phyloP scores from a whole-genome alignment of 2,329 filamentous ascomycete species.

The Exophiala dermatitidis region DNA sequence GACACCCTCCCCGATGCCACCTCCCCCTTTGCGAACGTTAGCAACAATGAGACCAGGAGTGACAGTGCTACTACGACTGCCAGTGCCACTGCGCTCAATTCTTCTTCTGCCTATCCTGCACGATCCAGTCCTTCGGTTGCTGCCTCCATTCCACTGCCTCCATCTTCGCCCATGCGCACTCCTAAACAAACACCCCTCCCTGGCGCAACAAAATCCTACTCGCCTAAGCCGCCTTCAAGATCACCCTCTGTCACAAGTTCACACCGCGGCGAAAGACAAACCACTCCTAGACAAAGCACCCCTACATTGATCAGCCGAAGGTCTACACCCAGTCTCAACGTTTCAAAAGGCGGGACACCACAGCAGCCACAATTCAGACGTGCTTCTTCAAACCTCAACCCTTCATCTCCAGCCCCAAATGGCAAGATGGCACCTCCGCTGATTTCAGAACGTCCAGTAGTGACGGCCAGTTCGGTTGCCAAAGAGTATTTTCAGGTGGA shows the following conservation, averaged over 20 bases:
- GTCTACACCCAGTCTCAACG: constrained; percentile 23
- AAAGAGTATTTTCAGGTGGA: constrained; percentile 63
- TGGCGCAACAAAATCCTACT: constrained; percentile 15
- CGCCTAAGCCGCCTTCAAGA: constrained; percentile 15
- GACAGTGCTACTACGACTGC: neutral
- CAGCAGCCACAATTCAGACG: constrained; percentile 30
- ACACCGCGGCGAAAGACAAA: constrained; percentile 20
- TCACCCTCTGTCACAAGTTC: constrained; percentile 25
- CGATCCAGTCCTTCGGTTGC: constrained; percentile 7
- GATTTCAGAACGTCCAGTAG: constrained; percentile 31
- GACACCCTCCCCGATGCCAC: constrained; percentile 4
- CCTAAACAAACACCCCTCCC: constrained; percentile 14
- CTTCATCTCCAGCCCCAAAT: constrained; percentile 38
- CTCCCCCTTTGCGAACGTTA: too few species aligned
- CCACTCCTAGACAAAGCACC: constrained; percentile 17
- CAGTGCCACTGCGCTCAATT: constrained; percentile 8
- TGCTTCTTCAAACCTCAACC: constrained; percentile 34
- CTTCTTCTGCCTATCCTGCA: constrained; percentile 13
- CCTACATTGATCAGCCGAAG: constrained; percentile 15
- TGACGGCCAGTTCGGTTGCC: constrained; percentile 54
- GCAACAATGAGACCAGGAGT: too few species aligned
- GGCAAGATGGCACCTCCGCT: constrained; percentile 34
- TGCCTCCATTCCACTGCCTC: constrained; percentile 14
- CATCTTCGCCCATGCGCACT: constrained; percentile 17
- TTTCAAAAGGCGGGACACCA: constrained; percentile 19